These are phyloP conservation scores for Globisporangium acanthophoron DNA, from an alignment of 352 stramenopile genomes.

Conservation along the genomic window DNA sequence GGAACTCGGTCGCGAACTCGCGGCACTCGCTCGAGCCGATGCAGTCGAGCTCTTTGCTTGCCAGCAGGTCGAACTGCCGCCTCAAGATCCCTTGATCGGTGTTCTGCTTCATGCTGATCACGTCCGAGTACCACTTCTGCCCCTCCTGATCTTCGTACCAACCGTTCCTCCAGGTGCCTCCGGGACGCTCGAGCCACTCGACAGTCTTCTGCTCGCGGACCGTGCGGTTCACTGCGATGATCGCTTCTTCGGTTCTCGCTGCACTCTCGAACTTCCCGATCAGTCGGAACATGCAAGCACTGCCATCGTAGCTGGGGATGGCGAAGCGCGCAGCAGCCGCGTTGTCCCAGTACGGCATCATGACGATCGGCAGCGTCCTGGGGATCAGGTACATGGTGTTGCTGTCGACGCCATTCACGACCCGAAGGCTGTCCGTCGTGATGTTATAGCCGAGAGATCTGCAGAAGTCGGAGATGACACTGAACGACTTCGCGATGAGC, in stretches of 20 bases:
- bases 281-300: constrained; percentile 23
- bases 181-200: constrained; percentile 26
- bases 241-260: constrained; percentile 5
- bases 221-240: constrained; percentile 10
- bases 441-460: constrained; percentile 20
- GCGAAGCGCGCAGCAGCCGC: constrained; percentile 8
- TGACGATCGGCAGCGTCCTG: constrained; percentile 20
- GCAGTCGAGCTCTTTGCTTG: constrained; percentile 25
- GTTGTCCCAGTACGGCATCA: constrained; percentile 34
- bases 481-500: constrained; percentile 11
- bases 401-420: constrained; percentile 17
- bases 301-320: constrained; percentile 20
- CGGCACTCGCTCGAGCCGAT: constrained; percentile 8
- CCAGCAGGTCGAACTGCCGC: constrained; percentile 32
- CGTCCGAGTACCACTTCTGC: constrained; percentile 24
- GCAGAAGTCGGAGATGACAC: constrained; percentile 16
- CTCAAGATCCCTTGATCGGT: constrained; percentile 12
- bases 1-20: background rate
- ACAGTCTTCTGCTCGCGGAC: constrained; percentile 26
- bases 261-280: constrained; percentile 21
- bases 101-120: constrained; percentile 23
- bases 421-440: constrained; percentile 12
- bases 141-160: constrained; percentile 27
- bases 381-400: constrained; percentile 9
- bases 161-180: constrained; percentile 31